These are phyloP conservation scores for Leptographium radiaticola DNA, from an alignment of 2,329 filamentous ascomycete genomes.

Conservation along the genomic window DNA sequence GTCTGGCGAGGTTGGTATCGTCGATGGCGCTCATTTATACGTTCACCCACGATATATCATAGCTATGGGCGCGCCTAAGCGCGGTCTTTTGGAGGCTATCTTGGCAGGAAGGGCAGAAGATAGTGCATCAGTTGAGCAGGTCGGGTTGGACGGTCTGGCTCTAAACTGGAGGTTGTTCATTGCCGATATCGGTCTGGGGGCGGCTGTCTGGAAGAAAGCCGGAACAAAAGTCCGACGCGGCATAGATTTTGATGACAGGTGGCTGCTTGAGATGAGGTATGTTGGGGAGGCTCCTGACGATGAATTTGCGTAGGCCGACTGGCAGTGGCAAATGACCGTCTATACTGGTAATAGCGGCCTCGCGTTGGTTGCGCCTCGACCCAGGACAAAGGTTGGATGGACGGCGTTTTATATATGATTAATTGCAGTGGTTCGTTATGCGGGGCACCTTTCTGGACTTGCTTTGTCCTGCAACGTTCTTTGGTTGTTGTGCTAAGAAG, in stretches of 20 bases:
- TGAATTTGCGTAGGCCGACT: background rate
- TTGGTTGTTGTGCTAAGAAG: no score
- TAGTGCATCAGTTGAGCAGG: conserved; percentile 14
- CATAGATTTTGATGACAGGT: conserved; percentile 77
- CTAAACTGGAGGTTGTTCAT: conserved; percentile 66
- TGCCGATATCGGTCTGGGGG: conserved; percentile 74
- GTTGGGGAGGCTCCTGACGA: background rate
- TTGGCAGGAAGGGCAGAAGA: conserved; percentile 38
- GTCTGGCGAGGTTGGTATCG: conserved; percentile 50
- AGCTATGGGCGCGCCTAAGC: conserved; percentile 75
- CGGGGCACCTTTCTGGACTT: no score
- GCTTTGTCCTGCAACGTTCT: no score
- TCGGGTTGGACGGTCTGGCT: conserved; percentile 28
- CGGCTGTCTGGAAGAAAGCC: conserved; percentile 73
- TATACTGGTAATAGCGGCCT: no score
- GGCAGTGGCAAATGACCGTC: no score
- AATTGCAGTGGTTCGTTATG: no score
- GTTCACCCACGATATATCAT: conserved; percentile 74
- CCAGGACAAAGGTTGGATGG: no score
- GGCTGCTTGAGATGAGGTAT: conserved; percentile 60
- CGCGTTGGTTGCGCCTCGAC: no score
- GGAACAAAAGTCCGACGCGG: conserved; percentile 70
- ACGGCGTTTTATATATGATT: no score
- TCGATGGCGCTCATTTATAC: conserved; percentile 67
- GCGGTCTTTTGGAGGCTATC: conserved; percentile 68